Percentiles rank a stretch among this genome's conserved stretches.
phyloP scores from a whole-genome alignment of 1,284 basidiomycete genomes.

The Baeospora myosura region DNA sequence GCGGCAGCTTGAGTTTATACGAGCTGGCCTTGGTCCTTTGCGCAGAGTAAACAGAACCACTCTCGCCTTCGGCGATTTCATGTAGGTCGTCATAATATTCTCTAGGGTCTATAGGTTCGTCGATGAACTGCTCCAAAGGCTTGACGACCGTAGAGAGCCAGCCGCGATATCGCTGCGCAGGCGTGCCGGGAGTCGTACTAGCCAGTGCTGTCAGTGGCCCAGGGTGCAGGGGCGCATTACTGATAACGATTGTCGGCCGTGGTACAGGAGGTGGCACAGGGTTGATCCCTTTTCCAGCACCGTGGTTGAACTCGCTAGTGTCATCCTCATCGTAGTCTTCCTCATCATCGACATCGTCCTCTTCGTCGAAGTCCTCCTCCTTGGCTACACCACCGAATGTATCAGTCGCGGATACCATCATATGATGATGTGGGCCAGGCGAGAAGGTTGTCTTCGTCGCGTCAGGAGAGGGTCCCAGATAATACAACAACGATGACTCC shows the following conservation, averaged over 20 bases:
- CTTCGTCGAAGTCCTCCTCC: slow-evolving; percentile 13
- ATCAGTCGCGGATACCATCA: too few relatives aligned
- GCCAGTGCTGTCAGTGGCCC: slow-evolving; percentile 4
- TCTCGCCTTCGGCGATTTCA: slow-evolving; percentile 76
- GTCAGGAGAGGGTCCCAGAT: slow-evolving; percentile 9
- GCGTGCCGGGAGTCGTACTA: slow-evolving; percentile 10
- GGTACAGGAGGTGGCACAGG: slow-evolving; percentile 7
- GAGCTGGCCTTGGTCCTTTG: slow-evolving; percentile 25
- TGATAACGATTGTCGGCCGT: slow-evolving; percentile 28
- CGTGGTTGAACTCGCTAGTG: neutral
- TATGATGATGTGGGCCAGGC: slow-evolving; percentile 13
- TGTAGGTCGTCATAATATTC: slow-evolving; percentile 55
- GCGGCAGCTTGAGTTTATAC: slow-evolving; percentile 29
- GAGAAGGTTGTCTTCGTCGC: slow-evolving; percentile 15
- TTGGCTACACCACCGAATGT: too few relatives aligned
- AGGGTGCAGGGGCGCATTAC: slow-evolving; percentile 13
- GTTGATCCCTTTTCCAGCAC: neutral
- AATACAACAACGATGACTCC: slow-evolving; percentile 16
- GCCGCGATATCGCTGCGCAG: slow-evolving; percentile 37
- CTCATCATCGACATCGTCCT: slow-evolving; percentile 15
- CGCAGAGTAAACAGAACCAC: slow-evolving; percentile 65
- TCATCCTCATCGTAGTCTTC: slow-evolving; percentile 18
- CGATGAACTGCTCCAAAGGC: slow-evolving; percentile 58
- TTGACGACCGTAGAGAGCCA: slow-evolving; percentile 53
- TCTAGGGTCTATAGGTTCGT: slow-evolving; percentile 51